Evolutionary conservation across 2,329 filamentous ascomycete genomes (phyloP).

Genomic region (Apiospora saccharicola): DNA sequence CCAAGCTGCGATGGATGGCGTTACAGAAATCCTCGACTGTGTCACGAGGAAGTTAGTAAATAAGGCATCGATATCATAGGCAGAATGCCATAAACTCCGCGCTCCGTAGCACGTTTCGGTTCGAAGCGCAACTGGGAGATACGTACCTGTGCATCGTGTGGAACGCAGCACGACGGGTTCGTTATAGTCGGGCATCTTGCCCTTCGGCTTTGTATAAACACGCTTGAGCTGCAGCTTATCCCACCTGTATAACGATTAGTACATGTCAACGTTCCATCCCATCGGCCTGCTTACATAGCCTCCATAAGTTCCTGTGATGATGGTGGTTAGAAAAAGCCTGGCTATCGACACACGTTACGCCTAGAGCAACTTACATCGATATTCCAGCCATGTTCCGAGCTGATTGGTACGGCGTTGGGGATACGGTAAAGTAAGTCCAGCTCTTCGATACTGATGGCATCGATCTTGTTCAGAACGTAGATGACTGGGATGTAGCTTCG

Average conservation of each 20-base stretch:
- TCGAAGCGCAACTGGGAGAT: not conserved
- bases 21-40: conserved; percentile 96
- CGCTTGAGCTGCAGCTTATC: conserved; percentile 90
- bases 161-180: conserved; percentile 88
- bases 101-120: not conserved
- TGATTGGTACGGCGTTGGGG: conserved; percentile 95
- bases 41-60: conserved; percentile 1
- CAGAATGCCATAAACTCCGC: not conserved
- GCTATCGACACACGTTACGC: not conserved
- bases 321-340: not conserved
- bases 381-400: conserved; percentile 98
- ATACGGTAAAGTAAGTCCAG: conserved; percentile 95
- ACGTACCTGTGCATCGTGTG: conserved; percentile 70
- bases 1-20: conserved; percentile 93
- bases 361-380: conserved; percentile 63
- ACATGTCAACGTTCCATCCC: not conserved
- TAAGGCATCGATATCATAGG: too few relatives aligned
- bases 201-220: conserved; percentile 98
- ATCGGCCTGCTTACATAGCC: conserved; percentile 69
- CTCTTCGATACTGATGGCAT: conserved; percentile 97
- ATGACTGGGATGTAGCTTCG: conserved; percentile 98
- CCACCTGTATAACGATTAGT: conserved; percentile 63
- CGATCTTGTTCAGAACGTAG: conserved; percentile 99
- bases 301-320: conserved; percentile 77
- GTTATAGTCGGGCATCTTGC: conserved; percentile 90